Evolutionary conservation across 2,329 filamentous ascomycete genomes (phyloP), one percentile per base, ranked within the genome.

Genomic region (Aspergillus sp.): DNA sequence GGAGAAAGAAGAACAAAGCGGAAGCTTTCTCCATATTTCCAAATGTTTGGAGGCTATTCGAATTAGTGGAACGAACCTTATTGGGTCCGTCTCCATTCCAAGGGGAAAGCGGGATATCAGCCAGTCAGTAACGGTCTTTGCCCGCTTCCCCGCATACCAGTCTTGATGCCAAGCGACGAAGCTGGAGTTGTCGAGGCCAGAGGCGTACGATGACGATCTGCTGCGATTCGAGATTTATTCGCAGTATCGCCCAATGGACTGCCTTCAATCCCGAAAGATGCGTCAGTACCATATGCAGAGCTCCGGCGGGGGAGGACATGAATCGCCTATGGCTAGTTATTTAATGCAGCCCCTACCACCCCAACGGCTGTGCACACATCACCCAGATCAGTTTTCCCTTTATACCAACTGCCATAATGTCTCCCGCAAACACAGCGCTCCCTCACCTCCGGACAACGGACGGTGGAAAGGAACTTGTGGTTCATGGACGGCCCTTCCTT

Each of bases 401-500:
- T 37, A 11, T 11, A 7, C 12, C 9, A 6, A 3, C 15, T 37
- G 6, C 27, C 14, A 48, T 9, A 7, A 48, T 48, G 46, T 23
- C 46, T 35, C 15, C 46, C n/a, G n/a, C 33, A 19, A 48, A n/a
- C 31, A 48, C 31, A 37, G 6, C 27, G 17, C 27, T 48, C 27
- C 46, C 46, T 12, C 15, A 48, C 14, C 17, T 48, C 23, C 56
- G 55, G 6, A 35, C 50, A 33, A 57, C 44, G 3, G 57, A 40
- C 9, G 48, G 25, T 19, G 52, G 59, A 6, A 64, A 67, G 21
- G 77, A 82, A 58, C 70, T 81, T 14, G 64, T 79, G 44, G 76
- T 81, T 59, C 62, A 80, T 66, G 77, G 73, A 59, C 65, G 76
- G 31, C 78, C 77, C 0, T 79, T 78, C 53, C 73, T 80, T 37